Conservation (phyloP, 192 early-diverging fungal genomes). For the Backusella westeae region DNA sequence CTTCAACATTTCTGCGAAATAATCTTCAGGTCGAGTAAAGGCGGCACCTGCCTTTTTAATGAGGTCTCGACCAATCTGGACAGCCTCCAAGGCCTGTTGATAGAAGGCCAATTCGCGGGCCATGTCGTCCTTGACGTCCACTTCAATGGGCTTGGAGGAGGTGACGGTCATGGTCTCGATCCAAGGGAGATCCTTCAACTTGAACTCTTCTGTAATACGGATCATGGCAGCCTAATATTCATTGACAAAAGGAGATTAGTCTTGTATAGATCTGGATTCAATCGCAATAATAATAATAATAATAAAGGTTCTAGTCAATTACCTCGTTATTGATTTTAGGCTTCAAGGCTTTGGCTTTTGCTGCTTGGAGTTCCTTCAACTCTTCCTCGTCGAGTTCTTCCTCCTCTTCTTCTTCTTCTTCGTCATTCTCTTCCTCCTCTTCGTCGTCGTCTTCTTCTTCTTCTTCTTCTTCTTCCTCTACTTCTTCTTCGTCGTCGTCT, state of each 20-base stretch:
- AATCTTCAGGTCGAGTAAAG: conserved; percentile 88
- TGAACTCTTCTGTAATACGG: conserved; percentile 58
- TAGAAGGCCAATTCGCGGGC: conserved; percentile 94
- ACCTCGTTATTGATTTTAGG: conserved; percentile 19
- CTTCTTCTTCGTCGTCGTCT: not conserved
- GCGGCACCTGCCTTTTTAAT: conserved; percentile 65
- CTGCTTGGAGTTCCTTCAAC: conserved; percentile 30
- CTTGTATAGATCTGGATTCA: not conserved
- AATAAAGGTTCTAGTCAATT: not conserved
- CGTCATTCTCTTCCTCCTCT: conserved; percentile 15
- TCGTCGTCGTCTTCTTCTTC: not conserved
- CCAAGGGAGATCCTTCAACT: conserved; percentile 64
- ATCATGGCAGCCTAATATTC: conserved; percentile 51
- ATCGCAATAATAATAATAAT: not conserved
- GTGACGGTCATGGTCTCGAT: conserved; percentile 68
- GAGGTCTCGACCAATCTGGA: conserved; percentile 59
- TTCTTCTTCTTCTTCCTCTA: not conserved
- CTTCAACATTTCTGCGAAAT: conserved; percentile 99
- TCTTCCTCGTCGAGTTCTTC: conserved; percentile 34
- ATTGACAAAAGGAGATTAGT: not conserved
- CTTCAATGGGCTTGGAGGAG: conserved; percentile 47
- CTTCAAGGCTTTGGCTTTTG: not conserved
- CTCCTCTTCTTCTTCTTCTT: conserved; percentile 29
- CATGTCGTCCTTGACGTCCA: conserved; percentile 83
- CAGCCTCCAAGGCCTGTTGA: conserved; percentile 85